Base-by-base conservation (phyloP, 2,329 filamentous ascomycete species). In the Arthrocladium fulminans region DNA sequence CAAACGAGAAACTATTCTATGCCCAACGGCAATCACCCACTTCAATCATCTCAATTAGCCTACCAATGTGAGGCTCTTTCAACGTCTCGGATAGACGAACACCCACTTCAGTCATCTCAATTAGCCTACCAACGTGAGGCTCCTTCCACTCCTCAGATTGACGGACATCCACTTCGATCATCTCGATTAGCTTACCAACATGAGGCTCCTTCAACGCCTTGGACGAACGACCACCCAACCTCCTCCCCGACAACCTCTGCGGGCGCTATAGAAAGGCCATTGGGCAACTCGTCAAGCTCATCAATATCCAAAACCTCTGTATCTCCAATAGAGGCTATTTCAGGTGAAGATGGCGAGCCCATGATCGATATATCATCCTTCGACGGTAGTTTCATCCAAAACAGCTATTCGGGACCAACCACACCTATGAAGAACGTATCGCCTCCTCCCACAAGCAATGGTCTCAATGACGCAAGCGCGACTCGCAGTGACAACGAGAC, bases 381-480 rank as follows among this genome's bases (percentile, higher is more conserved):
- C 34, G 44, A 47, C 23, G 44, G 44, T 24, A 47, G 44, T 24
- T 47, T 47, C 44, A 24, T 47, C 8, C 44, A 47, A 12, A 17
- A 23, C 23, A 47, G 44, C 32, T 22, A 39, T n/a, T 38, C 44
- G 10, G 19, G 44, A 38, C 30, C 32, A 15, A 34, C 34, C 12
- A 47, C 44, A 4, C 15, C 39, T 2, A n/a, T 39, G 22, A 19
- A 23, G 13, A 32, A 24, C 6, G 8, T 12, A 13, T 25, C 44
- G 7, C 34, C 44, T 10, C 20, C 34, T 8, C 20, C 2, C 13
- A 39, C 24, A 20, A 39, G 32, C 34, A 15, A 47, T 19, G 34
- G 44, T 30, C 32, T 19, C 2, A 24, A 25, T n/a, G 9, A 3
- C 12, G 7, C 17, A 19, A 41, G 20, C 20, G 6, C 39, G 22